Evolutionary conservation across 495 filamentous ascomycete species (phyloP).

Genomic region (Staphylotrichum tortipilum): DNA sequence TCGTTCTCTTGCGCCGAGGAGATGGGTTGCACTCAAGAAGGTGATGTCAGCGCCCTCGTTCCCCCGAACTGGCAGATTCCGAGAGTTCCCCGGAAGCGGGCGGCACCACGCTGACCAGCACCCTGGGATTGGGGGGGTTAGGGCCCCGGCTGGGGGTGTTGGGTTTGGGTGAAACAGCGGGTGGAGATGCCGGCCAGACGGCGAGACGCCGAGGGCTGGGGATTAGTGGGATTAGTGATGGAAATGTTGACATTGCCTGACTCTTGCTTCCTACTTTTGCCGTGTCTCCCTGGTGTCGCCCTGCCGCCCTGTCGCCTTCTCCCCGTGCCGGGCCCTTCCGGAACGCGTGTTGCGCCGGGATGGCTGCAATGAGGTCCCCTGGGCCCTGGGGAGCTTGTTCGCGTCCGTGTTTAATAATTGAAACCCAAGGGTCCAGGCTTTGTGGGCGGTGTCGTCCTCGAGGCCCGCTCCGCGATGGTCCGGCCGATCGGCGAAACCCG

Average conservation of each 20-base stretch:
- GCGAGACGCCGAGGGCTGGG: slow-evolving; percentile 5
- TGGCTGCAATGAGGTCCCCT: no score
- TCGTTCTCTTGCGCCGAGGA: neutral
- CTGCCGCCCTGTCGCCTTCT: no score
- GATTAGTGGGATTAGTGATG: no score
- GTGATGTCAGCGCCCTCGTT: slow-evolving; percentile 11
- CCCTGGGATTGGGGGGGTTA: neutral
- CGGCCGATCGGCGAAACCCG: slow-evolving; percentile 8
- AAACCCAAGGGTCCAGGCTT: neutral
- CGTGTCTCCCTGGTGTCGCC: no score
- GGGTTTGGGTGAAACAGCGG: neutral
- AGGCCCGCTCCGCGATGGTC: neutral
- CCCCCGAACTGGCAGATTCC: slow-evolving; percentile 4
- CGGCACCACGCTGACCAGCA: slow-evolving; percentile 8
- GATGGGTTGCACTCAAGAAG: no score
- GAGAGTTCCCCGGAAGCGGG: slow-evolving; percentile 9
- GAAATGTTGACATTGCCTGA: neutral
- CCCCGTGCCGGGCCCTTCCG: no score
- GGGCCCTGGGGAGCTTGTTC: neutral
- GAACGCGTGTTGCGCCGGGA: no score
- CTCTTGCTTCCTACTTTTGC: slow-evolving; percentile 3
- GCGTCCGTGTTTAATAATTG: neutral
- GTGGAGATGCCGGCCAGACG: slow-evolving; percentile 6
- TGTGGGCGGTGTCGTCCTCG: neutral
- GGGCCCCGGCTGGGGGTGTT: neutral